Evolutionary conservation across 768 basidiomycete genomes (phyloP).

Genomic region (Boletus edulis): DNA sequence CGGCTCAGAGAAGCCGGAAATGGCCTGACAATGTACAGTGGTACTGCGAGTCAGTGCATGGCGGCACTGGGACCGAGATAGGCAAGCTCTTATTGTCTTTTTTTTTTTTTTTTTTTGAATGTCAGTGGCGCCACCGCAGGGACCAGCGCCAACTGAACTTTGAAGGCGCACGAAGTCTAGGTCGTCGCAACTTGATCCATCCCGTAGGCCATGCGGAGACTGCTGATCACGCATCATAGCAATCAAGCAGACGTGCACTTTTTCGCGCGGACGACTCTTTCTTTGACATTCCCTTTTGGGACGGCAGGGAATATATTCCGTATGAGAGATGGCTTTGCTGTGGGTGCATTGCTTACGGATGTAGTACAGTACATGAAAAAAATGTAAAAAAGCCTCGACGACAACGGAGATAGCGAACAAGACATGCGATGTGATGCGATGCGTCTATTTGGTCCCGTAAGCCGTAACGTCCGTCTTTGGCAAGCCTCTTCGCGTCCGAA

Average conservation of each 20-base stretch:
- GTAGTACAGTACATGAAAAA: not conserved
- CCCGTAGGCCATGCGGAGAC: no score
- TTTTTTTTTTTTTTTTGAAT: not conserved
- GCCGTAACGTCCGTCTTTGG: not conserved
- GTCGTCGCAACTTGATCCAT: no score
- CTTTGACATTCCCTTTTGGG: constrained; percentile 11
- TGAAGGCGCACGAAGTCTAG: no score
- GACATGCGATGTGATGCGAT: no score
- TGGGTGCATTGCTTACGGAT: not conserved
- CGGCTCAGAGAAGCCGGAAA: no score
- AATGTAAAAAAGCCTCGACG: no score
- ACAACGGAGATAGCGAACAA: no score
- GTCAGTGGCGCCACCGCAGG: no score
- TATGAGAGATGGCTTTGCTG: not conserved
- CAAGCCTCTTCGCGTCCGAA: not conserved
- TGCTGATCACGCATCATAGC: not conserved
- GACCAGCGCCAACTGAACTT: no score
- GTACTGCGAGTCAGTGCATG: not conserved
- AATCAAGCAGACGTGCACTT: constrained; percentile 1
- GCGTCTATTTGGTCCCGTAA: constrained; percentile 1
- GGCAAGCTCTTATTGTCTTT: constrained; percentile 11
- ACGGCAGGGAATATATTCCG: not conserved
- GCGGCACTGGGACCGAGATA: not conserved
- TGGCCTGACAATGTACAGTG: no score
- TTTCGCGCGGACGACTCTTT: not conserved